Evolutionary conservation across 345 rosid genomes (phyloP), one percentile per base, ranked within the genome.

Genomic region (Kandelia obovata): DNA sequence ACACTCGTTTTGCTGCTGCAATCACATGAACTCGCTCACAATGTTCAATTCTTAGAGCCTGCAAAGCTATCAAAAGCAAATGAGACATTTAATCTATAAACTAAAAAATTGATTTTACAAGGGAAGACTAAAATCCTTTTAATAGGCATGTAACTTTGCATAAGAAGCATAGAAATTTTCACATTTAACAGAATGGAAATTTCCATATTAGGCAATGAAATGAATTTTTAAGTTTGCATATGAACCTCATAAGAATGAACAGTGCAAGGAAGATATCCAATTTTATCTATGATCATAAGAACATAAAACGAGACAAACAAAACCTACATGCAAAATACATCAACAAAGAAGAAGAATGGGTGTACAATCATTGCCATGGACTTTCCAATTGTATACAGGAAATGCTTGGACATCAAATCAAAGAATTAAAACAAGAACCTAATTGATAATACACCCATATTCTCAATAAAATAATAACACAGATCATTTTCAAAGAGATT

Each of bases 11-110:
- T 59, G 98, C 80, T 25, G 96, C 92, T 34, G 83, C 83, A 73
- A 92, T 89, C 72, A 96, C 91, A 87, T 96, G 99, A 73, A 96
- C 98, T 73, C 99, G 87, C 79, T 96, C 99, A 68, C 99, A 96
- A 71, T 96, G 99, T 73, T 96, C 99, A 75, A 96, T 79, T 84
- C 91, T 86, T 53, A 92, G 80, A 62, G 97, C 92, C 99, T 96
- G 88, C 28, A 78, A 61, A 75, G 23, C 39, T 58, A 76, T 28
- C 19, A 71, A 69, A 67, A 59, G 57, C 63, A 27, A 27, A 49
- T 20, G 46, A 62, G 39, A 27, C 19, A 43, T 43, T 43, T 43
- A 43, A 43, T 43, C 19, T 43, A 43, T 43, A 43, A 13, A 43
- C 19, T 43, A 43, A 13, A 43, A 15, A 11, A 13, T 13, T 13